A percentile compares a stretch with the other conserved stretches of the same genome.
phyloP scores from a whole-genome alignment of 2,329 filamentous ascomycete species.

The Ophiocordyceps camponoti-saundersi region DNA sequence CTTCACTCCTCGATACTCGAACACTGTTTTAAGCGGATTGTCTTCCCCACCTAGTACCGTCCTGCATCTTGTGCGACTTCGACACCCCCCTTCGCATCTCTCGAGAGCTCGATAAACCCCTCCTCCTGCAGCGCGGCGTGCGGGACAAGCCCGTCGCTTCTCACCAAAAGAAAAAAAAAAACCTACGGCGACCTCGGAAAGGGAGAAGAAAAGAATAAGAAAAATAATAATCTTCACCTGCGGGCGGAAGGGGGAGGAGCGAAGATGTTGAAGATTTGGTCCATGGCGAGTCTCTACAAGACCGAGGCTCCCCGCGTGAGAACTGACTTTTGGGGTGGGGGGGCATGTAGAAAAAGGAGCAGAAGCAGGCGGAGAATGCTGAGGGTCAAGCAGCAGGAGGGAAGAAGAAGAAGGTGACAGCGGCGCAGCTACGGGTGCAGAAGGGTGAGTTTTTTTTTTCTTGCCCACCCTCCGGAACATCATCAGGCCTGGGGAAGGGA shows the following conservation, averaged over 20 bases:
- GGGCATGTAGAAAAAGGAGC: conserved; percentile 67
- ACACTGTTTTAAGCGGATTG: too few species aligned
- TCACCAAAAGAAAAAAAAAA: too few species aligned
- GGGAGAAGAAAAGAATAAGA: too few species aligned
- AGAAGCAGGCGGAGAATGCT: conserved; percentile 83
- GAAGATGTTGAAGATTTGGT: conserved; percentile 98
- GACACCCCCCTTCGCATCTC: too few species aligned
- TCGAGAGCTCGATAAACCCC: too few species aligned
- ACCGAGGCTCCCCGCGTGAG: background rate
- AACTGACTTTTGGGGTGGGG: background rate
- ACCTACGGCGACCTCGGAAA: too few species aligned
- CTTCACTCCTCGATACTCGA: too few species aligned
- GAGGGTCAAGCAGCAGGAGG: conserved; percentile 49
- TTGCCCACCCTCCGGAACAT: too few species aligned
- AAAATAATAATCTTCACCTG: too few species aligned
- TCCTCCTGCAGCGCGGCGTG: too few species aligned
- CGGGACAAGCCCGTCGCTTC: too few species aligned
- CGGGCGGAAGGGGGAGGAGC: background rate
- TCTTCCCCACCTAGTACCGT: background rate
- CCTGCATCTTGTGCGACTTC: too few species aligned
- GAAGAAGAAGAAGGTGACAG: conserved; percentile 98
- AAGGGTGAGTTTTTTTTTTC: conserved; percentile 46
- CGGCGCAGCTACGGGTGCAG: conserved; percentile 86
- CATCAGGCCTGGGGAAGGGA: background rate
- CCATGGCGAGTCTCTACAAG: conserved; percentile 47